Conservation (phyloP, 2,329 filamentous ascomycete genomes). For the Pseudogymnoascus sp. region DNA sequence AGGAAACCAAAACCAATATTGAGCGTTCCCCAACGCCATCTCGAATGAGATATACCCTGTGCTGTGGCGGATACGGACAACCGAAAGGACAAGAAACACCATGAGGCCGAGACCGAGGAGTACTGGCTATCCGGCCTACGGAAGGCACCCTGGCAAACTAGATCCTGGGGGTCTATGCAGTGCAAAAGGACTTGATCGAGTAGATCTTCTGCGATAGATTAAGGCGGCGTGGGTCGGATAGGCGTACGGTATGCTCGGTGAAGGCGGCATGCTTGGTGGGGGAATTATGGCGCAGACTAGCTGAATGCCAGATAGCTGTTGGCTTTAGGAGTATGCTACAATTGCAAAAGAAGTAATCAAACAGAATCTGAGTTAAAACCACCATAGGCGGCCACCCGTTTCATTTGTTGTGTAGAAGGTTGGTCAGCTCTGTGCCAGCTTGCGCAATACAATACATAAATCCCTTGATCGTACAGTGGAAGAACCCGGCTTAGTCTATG, state of each 20-base stretch:
- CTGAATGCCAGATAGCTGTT: not conserved
- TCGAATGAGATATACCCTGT: not conserved
- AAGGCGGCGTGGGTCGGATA: not conserved
- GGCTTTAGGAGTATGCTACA: not conserved
- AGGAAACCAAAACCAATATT: not conserved
- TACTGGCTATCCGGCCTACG: not conserved
- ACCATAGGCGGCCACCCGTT: not conserved
- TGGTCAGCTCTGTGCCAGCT: not conserved
- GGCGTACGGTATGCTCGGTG: not conserved
- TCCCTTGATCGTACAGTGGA: slow-evolving; percentile 1
- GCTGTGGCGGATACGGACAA: not conserved
- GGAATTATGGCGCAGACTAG: not conserved
- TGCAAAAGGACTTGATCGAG: not conserved
- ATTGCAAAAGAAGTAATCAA: not conserved
- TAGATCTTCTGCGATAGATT: not conserved
- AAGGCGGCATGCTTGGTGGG: not conserved
- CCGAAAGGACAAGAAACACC: not conserved
- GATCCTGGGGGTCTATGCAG: not conserved
- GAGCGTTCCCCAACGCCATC: not conserved
- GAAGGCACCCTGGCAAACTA: not conserved
- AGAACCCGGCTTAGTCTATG: not conserved
- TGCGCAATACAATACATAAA: slow-evolving; percentile 1
- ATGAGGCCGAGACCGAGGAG: not conserved
- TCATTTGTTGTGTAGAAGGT: not conserved
- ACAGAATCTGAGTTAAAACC: not conserved